A percentile compares a stretch with the other conserved stretches of the same genome.
Conservation (phyloP, 2,329 filamentous ascomycete species). For the Aspergillus floridensis region DNA sequence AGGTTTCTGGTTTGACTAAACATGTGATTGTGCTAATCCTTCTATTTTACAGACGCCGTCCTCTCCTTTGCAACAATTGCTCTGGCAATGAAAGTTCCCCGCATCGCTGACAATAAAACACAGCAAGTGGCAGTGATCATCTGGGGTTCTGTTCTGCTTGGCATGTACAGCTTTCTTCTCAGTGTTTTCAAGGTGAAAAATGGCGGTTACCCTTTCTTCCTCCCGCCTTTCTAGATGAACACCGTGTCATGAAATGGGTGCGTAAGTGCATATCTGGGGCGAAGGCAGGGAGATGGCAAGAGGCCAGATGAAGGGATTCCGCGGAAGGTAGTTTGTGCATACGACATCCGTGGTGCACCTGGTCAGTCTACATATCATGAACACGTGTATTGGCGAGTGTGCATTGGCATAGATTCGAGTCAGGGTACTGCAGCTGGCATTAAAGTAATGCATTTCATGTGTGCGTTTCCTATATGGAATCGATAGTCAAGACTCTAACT, state of each 20-base stretch:
- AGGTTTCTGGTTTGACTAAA: conserved; percentile 44
- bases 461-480: too few species aligned
- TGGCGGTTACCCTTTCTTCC: conserved; percentile 85
- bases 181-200: conserved; percentile 96
- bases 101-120: conserved; percentile 70
- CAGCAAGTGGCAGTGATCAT: conserved; percentile 80
- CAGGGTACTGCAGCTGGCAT: too few species aligned
- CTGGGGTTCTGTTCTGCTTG: conserved; percentile 73
- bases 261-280: neutral
- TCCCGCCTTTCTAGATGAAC: conserved; percentile 73
- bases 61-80: conserved; percentile 87
- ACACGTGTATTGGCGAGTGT: too few species aligned
- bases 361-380: neutral
- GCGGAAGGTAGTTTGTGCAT: neutral
- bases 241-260: neutral
- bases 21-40: conserved; percentile 17
- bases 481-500: too few species aligned
- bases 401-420: too few species aligned
- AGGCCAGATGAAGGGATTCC: neutral
- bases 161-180: conserved; percentile 89
- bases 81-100: conserved; percentile 89
- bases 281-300: neutral
- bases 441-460: too few species aligned
- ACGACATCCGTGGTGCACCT: neutral
- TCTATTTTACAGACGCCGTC: conserved; percentile 59